Evolutionary conservation across 2,329 filamentous ascomycete species (phyloP).

Genomic region (Aspergillus udagawae): DNA sequence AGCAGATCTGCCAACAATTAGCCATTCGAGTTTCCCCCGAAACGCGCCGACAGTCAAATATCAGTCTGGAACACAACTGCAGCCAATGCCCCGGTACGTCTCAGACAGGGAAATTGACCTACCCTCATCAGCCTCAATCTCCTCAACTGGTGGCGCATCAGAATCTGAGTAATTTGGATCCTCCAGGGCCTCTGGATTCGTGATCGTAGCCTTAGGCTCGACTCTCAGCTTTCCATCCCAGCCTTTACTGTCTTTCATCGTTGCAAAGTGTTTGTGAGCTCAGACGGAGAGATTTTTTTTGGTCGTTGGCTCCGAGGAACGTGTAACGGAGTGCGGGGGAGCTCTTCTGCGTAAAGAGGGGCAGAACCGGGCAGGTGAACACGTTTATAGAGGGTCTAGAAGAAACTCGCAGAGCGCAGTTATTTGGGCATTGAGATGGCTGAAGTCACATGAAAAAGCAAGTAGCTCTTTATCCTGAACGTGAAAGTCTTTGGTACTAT

Average conservation of each 20-base stretch:
- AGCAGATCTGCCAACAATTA: conserved; percentile 48
- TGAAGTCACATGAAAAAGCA: neutral
- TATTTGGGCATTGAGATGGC: neutral
- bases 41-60: neutral
- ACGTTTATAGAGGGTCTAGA: neutral
- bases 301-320: conserved; percentile 4
- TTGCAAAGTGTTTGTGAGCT: conserved; percentile 1
- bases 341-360: conserved; percentile 6
- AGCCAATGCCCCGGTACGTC: neutral
- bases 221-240: conserved; percentile 52
- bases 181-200: conserved; percentile 76
- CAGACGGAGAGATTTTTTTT: neutral
- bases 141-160: conserved; percentile 63
- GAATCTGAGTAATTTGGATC: conserved; percentile 82
- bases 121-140: conserved; percentile 81
- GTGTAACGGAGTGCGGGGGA: conserved; percentile 24
- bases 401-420: neutral
- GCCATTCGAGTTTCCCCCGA: neutral
- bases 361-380: neutral
- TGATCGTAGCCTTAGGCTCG: conserved; percentile 63
- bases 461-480: neutral
- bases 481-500: neutral
- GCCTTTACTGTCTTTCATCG: conserved; percentile 41
- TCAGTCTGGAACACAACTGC: neutral
- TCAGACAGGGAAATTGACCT: conserved; percentile 3